phyloP scores from a whole-genome alignment of 352 stramenopile genomes.

The Lagenidium giganteum region DNA sequence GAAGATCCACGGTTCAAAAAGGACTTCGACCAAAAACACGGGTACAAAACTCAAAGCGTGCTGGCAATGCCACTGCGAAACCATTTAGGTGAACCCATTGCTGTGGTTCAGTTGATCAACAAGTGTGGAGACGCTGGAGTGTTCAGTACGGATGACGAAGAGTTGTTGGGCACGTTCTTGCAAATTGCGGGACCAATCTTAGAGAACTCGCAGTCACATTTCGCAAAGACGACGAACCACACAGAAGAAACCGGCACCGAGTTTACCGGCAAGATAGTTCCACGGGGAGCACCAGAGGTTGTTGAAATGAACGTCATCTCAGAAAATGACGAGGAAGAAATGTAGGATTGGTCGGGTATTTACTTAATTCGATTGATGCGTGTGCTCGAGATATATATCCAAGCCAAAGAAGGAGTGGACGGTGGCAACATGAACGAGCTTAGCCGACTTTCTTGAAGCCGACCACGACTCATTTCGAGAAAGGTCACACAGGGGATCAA shows the following conservation, averaged over 20 bases:
- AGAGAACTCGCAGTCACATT: constrained; percentile 76
- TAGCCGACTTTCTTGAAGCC: too few relatives aligned
- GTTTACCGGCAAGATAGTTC: constrained; percentile 47
- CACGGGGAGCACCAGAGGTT: constrained; percentile 30
- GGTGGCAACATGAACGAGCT: too few relatives aligned
- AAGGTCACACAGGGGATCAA: too few relatives aligned
- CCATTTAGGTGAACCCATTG: constrained; percentile 66
- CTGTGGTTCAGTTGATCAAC: constrained; percentile 88
- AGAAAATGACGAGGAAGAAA: constrained; percentile 73
- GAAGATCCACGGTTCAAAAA: constrained; percentile 86
- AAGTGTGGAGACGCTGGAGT: constrained; percentile 64
- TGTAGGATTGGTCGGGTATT: too few relatives aligned
- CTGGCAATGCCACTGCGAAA: constrained; percentile 85
- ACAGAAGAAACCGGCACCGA: constrained; percentile 50
- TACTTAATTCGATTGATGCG: too few relatives aligned
- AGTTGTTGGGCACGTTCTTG: constrained; percentile 83
- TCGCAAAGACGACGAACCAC: constrained; percentile 36
- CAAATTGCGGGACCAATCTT: constrained; percentile 87
- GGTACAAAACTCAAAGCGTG: constrained; percentile 83
- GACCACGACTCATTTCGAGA: too few relatives aligned
- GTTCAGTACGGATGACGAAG: constrained; percentile 85
- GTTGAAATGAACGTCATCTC: constrained; percentile 82
- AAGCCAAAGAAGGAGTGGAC: too few relatives aligned
- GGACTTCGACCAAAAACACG: constrained; percentile 85
- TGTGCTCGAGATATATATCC: too few relatives aligned